Percentiles rank a stretch among this genome's conserved stretches.
Conservation (phyloP, 306 rosid species). For the Casuarina equisetifolia region DNA sequence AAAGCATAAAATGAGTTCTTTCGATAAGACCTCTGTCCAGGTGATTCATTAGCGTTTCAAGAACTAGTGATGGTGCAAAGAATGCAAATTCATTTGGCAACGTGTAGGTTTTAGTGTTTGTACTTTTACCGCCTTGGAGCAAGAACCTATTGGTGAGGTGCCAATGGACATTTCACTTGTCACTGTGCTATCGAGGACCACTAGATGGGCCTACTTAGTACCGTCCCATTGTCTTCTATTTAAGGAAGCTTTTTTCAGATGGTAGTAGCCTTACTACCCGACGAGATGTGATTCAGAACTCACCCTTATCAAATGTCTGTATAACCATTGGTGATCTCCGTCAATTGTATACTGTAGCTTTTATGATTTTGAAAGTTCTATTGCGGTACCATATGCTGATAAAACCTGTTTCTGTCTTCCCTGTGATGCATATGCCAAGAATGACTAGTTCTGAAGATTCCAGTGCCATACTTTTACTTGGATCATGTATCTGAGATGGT, state of each 20-base stretch:
- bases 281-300: not conserved
- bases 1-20: not conserved
- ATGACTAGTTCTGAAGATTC: not conserved
- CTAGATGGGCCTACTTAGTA: not conserved
- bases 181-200: not conserved
- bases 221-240: not conserved
- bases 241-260: not conserved
- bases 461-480: not conserved
- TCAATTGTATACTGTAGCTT: not conserved
- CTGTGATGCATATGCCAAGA: not conserved
- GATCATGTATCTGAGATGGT: not conserved
- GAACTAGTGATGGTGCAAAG: not conserved
- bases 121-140: not conserved
- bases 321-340: not conserved
- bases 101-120: not conserved
- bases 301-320: not conserved
- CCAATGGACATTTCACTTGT: not conserved
- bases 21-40: not conserved
- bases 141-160: not conserved
- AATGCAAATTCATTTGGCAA: not conserved
- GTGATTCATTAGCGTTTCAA: not conserved
- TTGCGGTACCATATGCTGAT: not conserved
- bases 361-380: not conserved
- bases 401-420: not conserved
- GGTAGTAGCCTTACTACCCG: not conserved